Evolutionary conservation across 305 asterid species (phyloP), one percentile per base, ranked within the genome.

Genomic region (Fraxinus albicans): DNA sequence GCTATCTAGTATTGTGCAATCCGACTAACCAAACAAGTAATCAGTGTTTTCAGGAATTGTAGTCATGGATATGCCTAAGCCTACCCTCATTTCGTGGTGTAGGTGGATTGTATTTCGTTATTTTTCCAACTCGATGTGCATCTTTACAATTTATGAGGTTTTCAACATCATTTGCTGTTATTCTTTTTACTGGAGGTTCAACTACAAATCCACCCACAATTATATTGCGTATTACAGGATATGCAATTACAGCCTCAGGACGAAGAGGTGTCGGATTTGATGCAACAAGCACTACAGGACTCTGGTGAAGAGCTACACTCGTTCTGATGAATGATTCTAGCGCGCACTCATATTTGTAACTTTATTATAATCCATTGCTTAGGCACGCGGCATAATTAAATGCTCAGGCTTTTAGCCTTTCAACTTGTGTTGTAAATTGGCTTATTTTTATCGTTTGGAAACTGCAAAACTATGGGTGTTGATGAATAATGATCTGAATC

Each of bases 181-280:
- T 44, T n/a, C 19, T 10, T 60, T 38, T 74, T 83, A 80, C 34
- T 35, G 0, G 67, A 47, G 38, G 73, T 53, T 69, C 10, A 81
- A 81, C 13, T 73, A 44, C 63, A 77, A 17, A 58, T 42, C 23
- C 21, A 50, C 21, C 47, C 21, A 67, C 33, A 27, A 75, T 35
- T 82, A 17, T 31, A 72, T 81, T 67, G 50, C 55, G 25, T 9
- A 50, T 80, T 78, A 25, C 95, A 93, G 98, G 98, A 93, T 88
- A 29, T 88, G 81, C 94, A 84, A 76, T 80, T 87, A 82, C 96
- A 88, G 73, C 76, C 89, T 29, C 97, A 87, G 33, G 97, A 91
- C 60, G 94, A 91, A 76, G 95, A 92, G 29, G 91, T 86, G 44
- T 82, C 92, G 1, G 93, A 90, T 77, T 78, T 90, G 65, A 80